phyloP scores from a whole-genome alignment of 495 filamentous ascomycete species.

The Trichoderma erinaceum region DNA sequence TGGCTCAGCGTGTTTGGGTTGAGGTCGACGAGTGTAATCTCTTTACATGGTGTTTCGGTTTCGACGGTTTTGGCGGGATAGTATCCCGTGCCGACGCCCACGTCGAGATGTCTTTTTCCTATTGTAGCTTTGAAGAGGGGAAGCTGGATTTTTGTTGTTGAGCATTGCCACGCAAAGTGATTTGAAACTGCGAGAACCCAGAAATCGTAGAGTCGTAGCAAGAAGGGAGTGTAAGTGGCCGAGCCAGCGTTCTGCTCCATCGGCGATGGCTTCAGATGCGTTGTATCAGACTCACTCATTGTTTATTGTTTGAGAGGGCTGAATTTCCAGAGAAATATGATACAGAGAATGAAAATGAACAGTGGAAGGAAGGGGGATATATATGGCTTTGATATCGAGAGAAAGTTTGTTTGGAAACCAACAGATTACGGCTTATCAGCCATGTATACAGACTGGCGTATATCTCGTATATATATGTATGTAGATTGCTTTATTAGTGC shows the following conservation, averaged over 20 bases:
- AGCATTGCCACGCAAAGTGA: constrained; percentile 30
- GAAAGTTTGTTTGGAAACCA: too few species aligned
- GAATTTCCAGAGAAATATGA: too few species aligned
- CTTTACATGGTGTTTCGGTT: background rate
- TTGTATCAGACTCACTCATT: background rate
- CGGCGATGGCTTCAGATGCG: background rate
- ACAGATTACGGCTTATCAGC: too few species aligned
- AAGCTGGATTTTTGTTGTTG: constrained; percentile 26
- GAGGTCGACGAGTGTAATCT: constrained; percentile 29
- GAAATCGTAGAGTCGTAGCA: constrained; percentile 29
- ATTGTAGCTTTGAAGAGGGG: constrained; percentile 34
- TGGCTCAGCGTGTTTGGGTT: constrained; percentile 23
- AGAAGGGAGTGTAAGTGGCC: constrained; percentile 17
- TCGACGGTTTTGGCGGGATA: constrained; percentile 24
- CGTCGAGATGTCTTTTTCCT: constrained; percentile 31
- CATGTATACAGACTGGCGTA: too few species aligned
- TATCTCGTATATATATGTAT: too few species aligned
- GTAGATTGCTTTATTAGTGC: too few species aligned
- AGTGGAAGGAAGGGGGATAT: background rate
- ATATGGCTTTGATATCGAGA: too few species aligned
- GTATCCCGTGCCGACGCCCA: constrained; percentile 36
- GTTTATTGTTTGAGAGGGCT: too few species aligned
- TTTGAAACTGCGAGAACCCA: constrained; percentile 31
- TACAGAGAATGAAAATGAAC: background rate
- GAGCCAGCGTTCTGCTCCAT: constrained; percentile 3